Evolutionary conservation across 352 stramenopile species (phyloP), one percentile per base, ranked within the genome.

Genomic region (Phytophthora meadii): DNA sequence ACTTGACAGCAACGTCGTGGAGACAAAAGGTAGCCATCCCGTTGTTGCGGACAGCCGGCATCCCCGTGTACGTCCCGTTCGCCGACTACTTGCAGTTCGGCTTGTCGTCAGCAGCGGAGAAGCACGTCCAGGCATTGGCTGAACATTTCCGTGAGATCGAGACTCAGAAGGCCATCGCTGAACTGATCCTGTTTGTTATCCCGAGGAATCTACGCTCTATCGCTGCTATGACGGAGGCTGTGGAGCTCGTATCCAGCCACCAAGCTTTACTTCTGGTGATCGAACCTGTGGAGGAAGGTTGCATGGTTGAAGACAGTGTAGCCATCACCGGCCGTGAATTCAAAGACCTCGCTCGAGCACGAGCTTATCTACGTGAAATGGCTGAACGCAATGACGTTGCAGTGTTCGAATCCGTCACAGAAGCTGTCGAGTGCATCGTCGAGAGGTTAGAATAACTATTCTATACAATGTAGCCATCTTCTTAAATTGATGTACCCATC

Each of bases 101-200:
- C 34, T 60, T 92, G 30, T 76, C 81, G 15, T 70, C 72, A 12
- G 57, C 76, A 45, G 59, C 64, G 0, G 76, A 70, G 10, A 81
- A 76, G 41, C 72, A 64, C 2, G 40, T 66, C 0, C 68, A 74
- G 30, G 62, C 60, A 6, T 48, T 72, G 3, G 54, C 54, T 0
- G 82, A 90, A 14, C 69, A 74, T 34, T 88, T 79, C 58, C 72
- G 74, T 28, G 79, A 92, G 54, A 81, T 89, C 17, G 79, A 92
- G 41, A 80, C 61, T 0, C 76, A 87, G 54, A 87, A 87, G 25
- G 70, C 87, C 15, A 74, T 77, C 22, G 83, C 87, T n/a, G 87
- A 91, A 74, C 77, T 95, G 14, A 82, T 95, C 51, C 53, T 95
- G 36, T 93, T 95, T 37, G 85, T 95, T 37, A 94, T 95, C 42